Base-by-base conservation (phyloP, 225 moss, liverwort and hornwort genomes). In the Physcomitrium patens region DNA sequence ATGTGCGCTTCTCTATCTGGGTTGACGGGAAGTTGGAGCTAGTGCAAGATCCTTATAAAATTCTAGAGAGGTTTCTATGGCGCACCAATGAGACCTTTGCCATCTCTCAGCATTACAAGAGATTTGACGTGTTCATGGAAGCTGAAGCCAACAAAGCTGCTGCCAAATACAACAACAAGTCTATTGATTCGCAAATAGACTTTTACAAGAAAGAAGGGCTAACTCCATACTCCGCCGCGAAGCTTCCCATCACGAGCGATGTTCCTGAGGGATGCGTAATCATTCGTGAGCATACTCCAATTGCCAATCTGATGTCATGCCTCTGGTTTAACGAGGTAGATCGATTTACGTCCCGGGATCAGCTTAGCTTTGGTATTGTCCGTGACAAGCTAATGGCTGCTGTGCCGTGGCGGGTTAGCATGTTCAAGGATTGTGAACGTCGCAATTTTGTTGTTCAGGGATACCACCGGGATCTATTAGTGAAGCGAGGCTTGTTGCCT, bases 251-350 rank as follows among this genome's bases (percentile, higher is more conserved):
- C 65, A 83, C 88, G 17, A 99, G 94, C 82, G 97, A 99, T 72
- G 99, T 99, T 0, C 99, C 99, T n/a, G 99, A 99, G 71, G 99
- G 99, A 27, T 99, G 99, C 68, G 95, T 99, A 10, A 95, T 99
- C 50, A 90, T 99, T 23, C 93, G 99, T 19, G 99, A 95, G 83
- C 99, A 99, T 81, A 95, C 91, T 6, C 95, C 99, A 3, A 79
- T 99, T 27, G 82, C 99, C 37, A 92, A 99, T 52, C 66, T 99
- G 57, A 90, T 99, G 74, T 93, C 93, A 8, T 99, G 99, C 80
- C 86, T 95, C 18, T 99, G 99, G 99, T 99, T 93, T 69, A 95
- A 95, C 54, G 99, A 99, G 79, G 95, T 99, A 0, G 99, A 99
- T 71, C 93, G 99, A 12, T 99, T 99, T 57, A 99, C 99, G 1